Base-by-base conservation (phyloP, 116 monocot species). In the Papilionanthe hybrid region DNA sequence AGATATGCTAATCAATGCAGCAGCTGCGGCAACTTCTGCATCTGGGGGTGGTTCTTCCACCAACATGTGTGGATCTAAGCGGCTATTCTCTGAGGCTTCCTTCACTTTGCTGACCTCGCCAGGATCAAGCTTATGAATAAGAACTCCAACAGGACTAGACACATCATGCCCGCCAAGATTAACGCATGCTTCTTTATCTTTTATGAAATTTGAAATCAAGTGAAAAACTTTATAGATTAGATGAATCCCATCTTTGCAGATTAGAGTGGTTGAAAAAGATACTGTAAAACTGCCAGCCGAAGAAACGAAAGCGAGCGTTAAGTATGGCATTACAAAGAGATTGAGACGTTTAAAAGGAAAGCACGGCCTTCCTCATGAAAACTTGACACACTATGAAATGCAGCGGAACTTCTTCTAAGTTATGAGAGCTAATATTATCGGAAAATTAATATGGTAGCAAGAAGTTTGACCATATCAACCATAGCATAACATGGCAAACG, bases 1-100 rank as follows among this genome's bases (percentile, higher is more conserved):
- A 18, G 30, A 32, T 9, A 25, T 79, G 58, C 47, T 74, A 19
- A 3, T 27, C 30, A 85, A 71, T 23, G 92, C 60, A 68, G 81
- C 84, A 81, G 55, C 80, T 76, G 91, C 95, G 7, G 25, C 32
- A 23, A 32, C 41, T 48, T 86, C 58, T 71, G 87, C 92, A 74
- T 83, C 79, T 18, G 85, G 85, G 75, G 92, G 87, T 57, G 92
- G 92, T 18, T 95, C 92, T 63, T 79, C 75, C 27, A 90, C 86
- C 30, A 56, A 80, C 49, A 25, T 82, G 20, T 84, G 81, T 15
- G 90, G 82, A 58, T 83, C 85, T 1, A 69, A 72, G 25, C 56
- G 79, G 32, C 95, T 87, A 23, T 82, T 66, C 78, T 76, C 85
- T 29, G 90, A 82, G 7, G 83, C 78, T 72, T 89, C 76, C 76